Evolutionary conservation across 1,139 yeast genomes (phyloP).

Genomic region (Debaryomycetaceae sp.): DNA sequence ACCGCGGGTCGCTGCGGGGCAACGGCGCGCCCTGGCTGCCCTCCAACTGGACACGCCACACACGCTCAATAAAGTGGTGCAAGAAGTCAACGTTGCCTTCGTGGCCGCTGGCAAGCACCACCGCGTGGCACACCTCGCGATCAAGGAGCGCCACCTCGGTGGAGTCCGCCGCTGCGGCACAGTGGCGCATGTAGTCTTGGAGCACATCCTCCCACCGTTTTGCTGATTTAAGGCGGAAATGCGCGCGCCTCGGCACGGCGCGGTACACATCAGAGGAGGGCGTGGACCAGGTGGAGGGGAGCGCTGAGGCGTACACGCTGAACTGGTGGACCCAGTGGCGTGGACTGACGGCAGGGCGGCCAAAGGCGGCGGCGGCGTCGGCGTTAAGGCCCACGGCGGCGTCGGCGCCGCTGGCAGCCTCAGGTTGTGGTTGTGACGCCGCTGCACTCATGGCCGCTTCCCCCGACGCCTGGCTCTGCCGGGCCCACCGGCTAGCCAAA

Average conservation of each 20-base stretch:
- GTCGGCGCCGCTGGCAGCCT: conserved; percentile 4
- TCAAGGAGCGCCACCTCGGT: conserved; percentile 17
- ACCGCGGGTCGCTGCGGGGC: conserved; percentile 16
- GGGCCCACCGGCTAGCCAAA: conserved; percentile 39
- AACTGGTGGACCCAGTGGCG: conserved; percentile 37
- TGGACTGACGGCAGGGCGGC: too few relatives aligned
- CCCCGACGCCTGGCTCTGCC: conserved; percentile 25
- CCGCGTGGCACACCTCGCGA: conserved; percentile 19
- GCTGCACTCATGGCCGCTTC: conserved; percentile 11
- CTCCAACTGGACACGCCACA: conserved; percentile 28
- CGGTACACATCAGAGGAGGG: conserved; percentile 5
- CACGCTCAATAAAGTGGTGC: conserved; percentile 21
- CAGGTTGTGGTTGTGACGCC: conserved; percentile 24
- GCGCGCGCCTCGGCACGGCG: too few relatives aligned
- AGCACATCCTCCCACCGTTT: conserved; percentile 20
- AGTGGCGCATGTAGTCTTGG: conserved; percentile 17
- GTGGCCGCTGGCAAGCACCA: conserved; percentile 34
- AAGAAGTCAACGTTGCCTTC: conserved; percentile 22
- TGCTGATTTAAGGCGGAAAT: conserved; percentile 15
- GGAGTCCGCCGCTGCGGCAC: conserved; percentile 9
- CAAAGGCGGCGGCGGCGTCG: too few relatives aligned
- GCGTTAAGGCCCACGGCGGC: too few relatives aligned
- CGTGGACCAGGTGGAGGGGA: conserved; percentile 2
- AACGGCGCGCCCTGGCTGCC: conserved; percentile 15
- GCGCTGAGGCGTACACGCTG: conserved; percentile 31